phyloP scores from a whole-genome alignment of 1,284 basidiomycete genomes.

The Tilletiaria anomala region DNA sequence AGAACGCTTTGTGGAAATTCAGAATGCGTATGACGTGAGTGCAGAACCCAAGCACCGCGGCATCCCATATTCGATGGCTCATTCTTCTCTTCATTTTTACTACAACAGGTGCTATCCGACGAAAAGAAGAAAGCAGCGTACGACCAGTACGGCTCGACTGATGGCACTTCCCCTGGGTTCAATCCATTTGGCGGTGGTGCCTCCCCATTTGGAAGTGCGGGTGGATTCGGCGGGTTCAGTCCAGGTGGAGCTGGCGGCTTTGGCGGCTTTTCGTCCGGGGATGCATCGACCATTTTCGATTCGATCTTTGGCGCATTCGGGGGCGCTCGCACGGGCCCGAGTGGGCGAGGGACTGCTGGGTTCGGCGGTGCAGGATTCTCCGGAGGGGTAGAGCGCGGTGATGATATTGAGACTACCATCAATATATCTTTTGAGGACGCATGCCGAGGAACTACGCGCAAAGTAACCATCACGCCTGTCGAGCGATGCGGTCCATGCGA shows the following conservation, averaged over 20 bases:
- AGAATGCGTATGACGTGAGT: conserved; percentile 86
- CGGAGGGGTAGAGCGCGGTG: conserved; percentile 56
- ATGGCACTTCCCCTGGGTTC: conserved; percentile 77
- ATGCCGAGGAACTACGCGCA: conserved; percentile 71
- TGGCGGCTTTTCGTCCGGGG: conserved; percentile 6
- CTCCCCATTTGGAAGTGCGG: conserved; percentile 49
- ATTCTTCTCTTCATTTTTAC: too few relatives aligned
- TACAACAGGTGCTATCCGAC: too few relatives aligned
- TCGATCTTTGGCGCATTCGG: conserved; percentile 58
- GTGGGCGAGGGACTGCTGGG: too few relatives aligned
- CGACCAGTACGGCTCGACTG: conserved; percentile 83
- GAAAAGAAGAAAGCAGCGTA: conserved; percentile 84
- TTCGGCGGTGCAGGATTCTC: too few relatives aligned
- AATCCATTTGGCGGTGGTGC: conserved; percentile 50
- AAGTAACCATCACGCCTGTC: conserved; percentile 59
- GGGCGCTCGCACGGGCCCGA: conserved; percentile 30
- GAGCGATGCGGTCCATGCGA: conserved; percentile 71
- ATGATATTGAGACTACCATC: conserved; percentile 67
- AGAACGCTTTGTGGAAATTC: conserved; percentile 91
- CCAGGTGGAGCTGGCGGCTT: conserved; percentile 43
- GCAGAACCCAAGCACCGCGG: too few relatives aligned
- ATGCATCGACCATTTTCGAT: conserved; percentile 53
- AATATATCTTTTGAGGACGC: conserved; percentile 71
- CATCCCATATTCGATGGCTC: too few relatives aligned
- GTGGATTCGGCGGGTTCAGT: conserved; percentile 49